Base-by-base conservation (phyloP, 1,139 yeast genomes). In the Kluyveromyces sp. region DNA sequence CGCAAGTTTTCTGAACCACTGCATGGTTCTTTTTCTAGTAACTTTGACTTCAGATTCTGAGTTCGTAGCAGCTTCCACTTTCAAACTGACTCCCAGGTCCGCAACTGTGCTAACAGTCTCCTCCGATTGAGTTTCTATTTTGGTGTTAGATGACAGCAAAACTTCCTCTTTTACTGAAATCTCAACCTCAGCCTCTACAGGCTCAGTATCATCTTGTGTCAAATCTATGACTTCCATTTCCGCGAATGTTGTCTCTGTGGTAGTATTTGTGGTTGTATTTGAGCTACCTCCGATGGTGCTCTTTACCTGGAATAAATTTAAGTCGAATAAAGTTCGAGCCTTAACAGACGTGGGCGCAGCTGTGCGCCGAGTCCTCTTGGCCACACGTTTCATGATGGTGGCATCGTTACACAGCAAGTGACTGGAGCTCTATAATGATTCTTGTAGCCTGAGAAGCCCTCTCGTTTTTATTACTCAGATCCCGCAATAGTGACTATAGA, bases 1-100 rank as follows among this genome's bases (percentile, higher is more conserved):
- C 1, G 61, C 53, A 33, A 83, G 53, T 1, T 73, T 69, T 53
- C 83, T 83, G 37, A 77, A 87, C 1, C 81, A 74, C 1, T 74
- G 71, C 17, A 42, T 39, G 25, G 22, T 11, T 17, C 37, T 36
- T 20, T 37, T 37, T 4, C 18, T 8, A 17, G 39, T 11, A 25
- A 16, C 25, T 16, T n/a, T 35, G 3, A 11, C 18, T 25, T 8
- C 28, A 17, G 3, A 15, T 12, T 4, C n/a, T 36, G 33, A 30
- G n/a, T 8, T 22, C 26, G 26, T 9, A 6, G 26, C 26, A 22
- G 6, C 9, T 9, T 22, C 26, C 9, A 9, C 6, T 22, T 22
- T 22, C 26, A 22, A 22, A 6, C 9, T 9, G 6, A 22, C 26
- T 6, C 8, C 26, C 6, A 9, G 8, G 9, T 9, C 9, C 9